Conservation (phyloP, 2,329 filamentous ascomycete species). For the Penicillium aurantiogriseum region DNA sequence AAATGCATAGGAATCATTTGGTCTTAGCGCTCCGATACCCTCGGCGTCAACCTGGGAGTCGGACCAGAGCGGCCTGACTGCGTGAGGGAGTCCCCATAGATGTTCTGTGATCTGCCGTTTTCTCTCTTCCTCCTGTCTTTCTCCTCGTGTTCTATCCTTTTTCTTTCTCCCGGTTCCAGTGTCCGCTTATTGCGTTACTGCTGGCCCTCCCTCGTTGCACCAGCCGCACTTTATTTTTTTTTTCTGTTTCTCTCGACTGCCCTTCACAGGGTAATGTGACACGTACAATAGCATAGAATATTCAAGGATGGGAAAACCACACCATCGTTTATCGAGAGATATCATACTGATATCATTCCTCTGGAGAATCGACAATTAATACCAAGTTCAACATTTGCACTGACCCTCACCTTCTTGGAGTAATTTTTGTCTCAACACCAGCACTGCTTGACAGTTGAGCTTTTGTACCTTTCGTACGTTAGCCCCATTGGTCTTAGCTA, state of each 20-base stretch:
- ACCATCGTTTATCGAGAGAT: slow-evolving; percentile 25
- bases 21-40: slow-evolving; percentile 43
- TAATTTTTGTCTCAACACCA: not conserved
- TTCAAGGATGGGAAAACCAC: slow-evolving; percentile 26
- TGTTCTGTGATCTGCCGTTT: slow-evolving; percentile 21
- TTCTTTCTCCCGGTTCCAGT: slow-evolving; percentile 21
- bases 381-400: slow-evolving; percentile 6
- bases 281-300: slow-evolving; percentile 33
- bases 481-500: not conserved
- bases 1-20: slow-evolving; percentile 33
- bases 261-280: slow-evolving; percentile 24
- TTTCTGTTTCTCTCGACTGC: slow-evolving; percentile 18
- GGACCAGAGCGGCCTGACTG: slow-evolving; percentile 39
- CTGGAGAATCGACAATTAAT: slow-evolving; percentile 14
- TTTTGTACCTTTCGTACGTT: not conserved
- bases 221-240: slow-evolving; percentile 20
- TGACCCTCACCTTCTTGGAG: not conserved
- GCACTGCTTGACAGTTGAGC: not conserved
- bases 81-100: slow-evolving; percentile 32
- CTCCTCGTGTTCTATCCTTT: slow-evolving; percentile 21
- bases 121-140: slow-evolving; percentile 8
- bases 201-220: slow-evolving; percentile 24
- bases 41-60: slow-evolving; percentile 39
- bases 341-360: slow-evolving; percentile 12
- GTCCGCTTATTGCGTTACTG: slow-evolving; percentile 26